phyloP scores from a whole-genome alignment of 768 basidiomycete species.

The Amanita molliuscula region DNA sequence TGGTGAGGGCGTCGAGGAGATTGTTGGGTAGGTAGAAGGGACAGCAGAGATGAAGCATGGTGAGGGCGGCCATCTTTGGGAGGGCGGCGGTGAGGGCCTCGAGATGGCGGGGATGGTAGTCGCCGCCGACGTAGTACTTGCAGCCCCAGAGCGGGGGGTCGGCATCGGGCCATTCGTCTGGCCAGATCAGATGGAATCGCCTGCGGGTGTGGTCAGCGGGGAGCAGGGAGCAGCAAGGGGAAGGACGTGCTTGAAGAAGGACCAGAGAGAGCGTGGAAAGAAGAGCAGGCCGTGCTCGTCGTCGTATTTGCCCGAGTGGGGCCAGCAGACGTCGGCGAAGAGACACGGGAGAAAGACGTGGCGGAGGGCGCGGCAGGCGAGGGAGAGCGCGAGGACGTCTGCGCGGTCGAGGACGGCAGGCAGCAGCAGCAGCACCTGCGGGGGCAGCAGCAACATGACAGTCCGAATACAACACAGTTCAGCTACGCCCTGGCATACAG shows the following conservation, averaged over 20 bases:
- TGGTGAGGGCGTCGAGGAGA: constrained; percentile 24
- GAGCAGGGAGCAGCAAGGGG: neutral
- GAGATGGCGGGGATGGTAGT: constrained; percentile 24
- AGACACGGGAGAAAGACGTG: constrained; percentile 18
- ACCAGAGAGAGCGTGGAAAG: constrained; percentile 28
- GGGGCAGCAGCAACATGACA: constrained; percentile 9
- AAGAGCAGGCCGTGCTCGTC: constrained; percentile 25
- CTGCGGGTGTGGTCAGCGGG: constrained; percentile 12
- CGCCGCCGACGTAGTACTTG: constrained; percentile 21
- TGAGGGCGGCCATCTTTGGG: constrained; percentile 23
- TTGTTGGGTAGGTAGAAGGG: constrained; percentile 29
- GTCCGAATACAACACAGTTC: neutral
- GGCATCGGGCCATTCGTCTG: constrained; percentile 33
- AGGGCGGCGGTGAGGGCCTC: constrained; percentile 26
- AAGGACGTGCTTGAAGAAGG: constrained; percentile 23
- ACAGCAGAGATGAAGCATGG: constrained; percentile 25
- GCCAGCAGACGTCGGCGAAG: constrained; percentile 29
- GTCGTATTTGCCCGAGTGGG: constrained; percentile 26
- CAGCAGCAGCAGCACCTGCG: constrained; percentile 17
- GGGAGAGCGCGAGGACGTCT: constrained; percentile 17
- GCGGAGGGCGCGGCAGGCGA: constrained; percentile 17
- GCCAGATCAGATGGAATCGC: constrained; percentile 28
- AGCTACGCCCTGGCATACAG: constrained; percentile 47
- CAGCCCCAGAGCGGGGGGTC: constrained; percentile 29
- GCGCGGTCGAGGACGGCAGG: constrained; percentile 13